phyloP scores from a whole-genome alignment of 345 rosid species.

The Cochlearia excelsa region DNA sequence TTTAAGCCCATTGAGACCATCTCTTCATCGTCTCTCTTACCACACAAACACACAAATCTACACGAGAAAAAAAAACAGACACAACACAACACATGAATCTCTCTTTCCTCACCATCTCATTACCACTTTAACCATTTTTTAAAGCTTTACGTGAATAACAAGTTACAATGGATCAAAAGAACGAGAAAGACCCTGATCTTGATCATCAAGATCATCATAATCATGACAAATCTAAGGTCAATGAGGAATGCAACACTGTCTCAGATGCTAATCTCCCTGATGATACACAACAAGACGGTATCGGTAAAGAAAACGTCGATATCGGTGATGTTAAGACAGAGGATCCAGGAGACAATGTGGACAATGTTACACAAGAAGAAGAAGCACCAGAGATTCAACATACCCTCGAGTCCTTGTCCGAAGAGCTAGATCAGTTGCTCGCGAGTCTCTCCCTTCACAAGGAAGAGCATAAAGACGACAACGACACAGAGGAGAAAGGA shows the following conservation, averaged over 20 bases:
- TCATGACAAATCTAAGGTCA: slow-evolving; percentile 24
- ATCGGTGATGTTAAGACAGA: slow-evolving; percentile 29
- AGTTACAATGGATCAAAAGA: slow-evolving; percentile 26
- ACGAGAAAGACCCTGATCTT: slow-evolving; percentile 31
- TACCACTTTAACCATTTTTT: slow-evolving; percentile 26
- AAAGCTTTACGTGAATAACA: slow-evolving; percentile 18
- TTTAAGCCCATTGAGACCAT: slow-evolving; percentile 26
- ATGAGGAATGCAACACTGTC: slow-evolving; percentile 12
- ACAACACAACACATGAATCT: slow-evolving; percentile 29
- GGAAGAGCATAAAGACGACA: slow-evolving; percentile 18
- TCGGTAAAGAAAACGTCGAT: slow-evolving; percentile 24
- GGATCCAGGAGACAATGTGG: slow-evolving; percentile 26
- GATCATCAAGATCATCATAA: slow-evolving; percentile 5
- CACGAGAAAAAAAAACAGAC: slow-evolving; percentile 22
- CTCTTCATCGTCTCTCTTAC: slow-evolving; percentile 15
- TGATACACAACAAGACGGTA: slow-evolving; percentile 17
- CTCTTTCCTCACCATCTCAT: slow-evolving; percentile 28
- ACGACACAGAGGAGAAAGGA: neutral
- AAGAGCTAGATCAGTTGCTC: slow-evolving; percentile 52
- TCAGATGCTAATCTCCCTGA: slow-evolving; percentile 14
- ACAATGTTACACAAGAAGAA: slow-evolving; percentile 30
- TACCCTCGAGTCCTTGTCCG: slow-evolving; percentile 49
- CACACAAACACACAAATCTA: slow-evolving; percentile 28
- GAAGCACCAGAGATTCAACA: slow-evolving; percentile 38
- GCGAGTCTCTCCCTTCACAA: slow-evolving; percentile 25